Evolutionary conservation across 1,139 yeast species (phyloP).

Genomic region (Blastobotrys proliferans): DNA sequence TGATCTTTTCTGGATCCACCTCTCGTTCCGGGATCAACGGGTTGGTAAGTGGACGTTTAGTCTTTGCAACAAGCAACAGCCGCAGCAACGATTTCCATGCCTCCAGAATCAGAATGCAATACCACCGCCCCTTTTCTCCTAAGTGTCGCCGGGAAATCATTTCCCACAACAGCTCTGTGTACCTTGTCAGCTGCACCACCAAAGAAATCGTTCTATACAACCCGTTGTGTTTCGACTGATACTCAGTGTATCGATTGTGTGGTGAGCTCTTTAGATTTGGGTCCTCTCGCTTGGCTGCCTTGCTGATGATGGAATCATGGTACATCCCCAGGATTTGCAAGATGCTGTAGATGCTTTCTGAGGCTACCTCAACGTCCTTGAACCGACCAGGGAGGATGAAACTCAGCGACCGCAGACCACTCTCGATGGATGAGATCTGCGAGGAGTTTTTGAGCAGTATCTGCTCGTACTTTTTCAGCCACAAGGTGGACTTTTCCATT

Average conservation of each 20-base stretch:
- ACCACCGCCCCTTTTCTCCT: conserved; percentile 33
- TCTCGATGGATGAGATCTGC: conserved; percentile 38
- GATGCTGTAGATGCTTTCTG: conserved; percentile 34
- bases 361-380: conserved; percentile 38
- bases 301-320: conserved; percentile 36
- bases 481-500: conserved; percentile 8
- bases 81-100: conserved; percentile 34
- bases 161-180: conserved; percentile 38
- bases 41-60: conserved; percentile 32
- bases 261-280: conserved; percentile 26
- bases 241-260: conserved; percentile 36
- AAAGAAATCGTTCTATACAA: conserved; percentile 33
- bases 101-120: conserved; percentile 34
- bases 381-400: conserved; percentile 41
- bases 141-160: conserved; percentile 33
- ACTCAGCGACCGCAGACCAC: conserved; percentile 36
- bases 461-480: conserved; percentile 30
- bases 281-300: conserved; percentile 29
- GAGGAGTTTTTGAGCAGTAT: conserved; percentile 37
- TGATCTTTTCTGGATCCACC: conserved; percentile 26
- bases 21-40: conserved; percentile 38
- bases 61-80: conserved; percentile 29
- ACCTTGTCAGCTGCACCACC: conserved; percentile 33
- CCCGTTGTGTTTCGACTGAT: conserved; percentile 23
- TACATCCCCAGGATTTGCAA: conserved; percentile 38